Evolutionary conservation across 768 basidiomycete species (phyloP), one percentile per base, ranked within the genome.

Genomic region (Hypholoma fasciculare): DNA sequence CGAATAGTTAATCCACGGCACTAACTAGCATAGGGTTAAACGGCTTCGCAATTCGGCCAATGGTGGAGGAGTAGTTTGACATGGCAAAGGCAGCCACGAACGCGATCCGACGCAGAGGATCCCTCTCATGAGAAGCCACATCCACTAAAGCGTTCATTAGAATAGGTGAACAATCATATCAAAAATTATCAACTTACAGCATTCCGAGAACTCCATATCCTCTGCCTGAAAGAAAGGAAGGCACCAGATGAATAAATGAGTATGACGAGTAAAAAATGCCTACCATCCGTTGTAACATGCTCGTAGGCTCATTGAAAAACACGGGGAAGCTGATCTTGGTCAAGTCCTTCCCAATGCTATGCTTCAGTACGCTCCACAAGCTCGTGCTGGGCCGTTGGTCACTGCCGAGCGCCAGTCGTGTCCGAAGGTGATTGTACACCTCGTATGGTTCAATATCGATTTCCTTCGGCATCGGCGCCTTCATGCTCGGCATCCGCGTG

Each of bases 131-230:
- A 7, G 84, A 85, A 23, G 96, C 96, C 7, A 90, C 88, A 64
- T 97, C 94, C 66, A 98, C 90, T 93, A 52, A 20, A 55, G 2
- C 16, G 23, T 9, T 42, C 48, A 42, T 63, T 0, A n/a, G 48
- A 16, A 56, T 48, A 23, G 50, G 42, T 46, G 63, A 37, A 11
- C 27, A 16, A 3, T 55, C 39, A 36, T 27, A 54, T 40, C 51
- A 46, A 56, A 20, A 53, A 47, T 26, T 52, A 48, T 20, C 48
- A 27, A 83, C 91, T 78, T 65, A 92, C 90, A 74, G 67, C 94
- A 96, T 63, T 94, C 93, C 0, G 92, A 88, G 73, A 96, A 97
- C 71, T 97, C 96, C 93, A 96, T 96, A 72, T 98, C 96, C 74
- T 98, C 96, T 11, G 95, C 91, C 76, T 44, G 19, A 19, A 43